phyloP scores from a whole-genome alignment of 1,284 basidiomycete species.

The Ganoderma lingzhi region DNA sequence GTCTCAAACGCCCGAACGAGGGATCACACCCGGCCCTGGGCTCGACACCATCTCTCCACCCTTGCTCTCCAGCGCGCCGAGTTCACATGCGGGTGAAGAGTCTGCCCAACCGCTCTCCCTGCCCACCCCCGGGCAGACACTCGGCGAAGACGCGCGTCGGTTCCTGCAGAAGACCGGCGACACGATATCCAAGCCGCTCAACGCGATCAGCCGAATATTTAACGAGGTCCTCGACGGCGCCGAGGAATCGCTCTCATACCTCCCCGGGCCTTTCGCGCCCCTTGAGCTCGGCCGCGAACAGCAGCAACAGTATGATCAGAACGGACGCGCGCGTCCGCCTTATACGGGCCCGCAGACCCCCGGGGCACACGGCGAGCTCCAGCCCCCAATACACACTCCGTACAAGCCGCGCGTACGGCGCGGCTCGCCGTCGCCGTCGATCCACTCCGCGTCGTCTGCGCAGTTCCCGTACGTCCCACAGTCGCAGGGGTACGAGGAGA shows the following conservation, averaged over 20 bases:
- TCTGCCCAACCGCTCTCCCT: constrained; percentile 81
- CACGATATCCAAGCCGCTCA: constrained; percentile 87
- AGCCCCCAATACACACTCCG: constrained; percentile 65
- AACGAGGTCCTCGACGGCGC: constrained; percentile 74
- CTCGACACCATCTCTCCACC: constrained; percentile 34
- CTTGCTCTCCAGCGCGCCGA: constrained; percentile 43
- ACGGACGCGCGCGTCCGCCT: constrained; percentile 26
- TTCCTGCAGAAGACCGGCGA: constrained; percentile 90
- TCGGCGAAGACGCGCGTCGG: constrained; percentile 81
- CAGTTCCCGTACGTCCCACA: constrained; percentile 38
- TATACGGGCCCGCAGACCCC: constrained; percentile 46
- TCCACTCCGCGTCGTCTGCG: constrained; percentile 41
- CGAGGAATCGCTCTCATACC: constrained; percentile 49
- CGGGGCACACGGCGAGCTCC: constrained; percentile 39
- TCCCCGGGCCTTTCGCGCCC: constrained; percentile 70
- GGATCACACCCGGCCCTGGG: constrained; percentile 34
- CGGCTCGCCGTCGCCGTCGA: constrained; percentile 36
- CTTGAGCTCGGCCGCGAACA: constrained; percentile 62
- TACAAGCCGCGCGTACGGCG: constrained; percentile 77
- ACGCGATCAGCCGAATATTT: constrained; percentile 88
- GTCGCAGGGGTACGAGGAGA: constrained; percentile 48
- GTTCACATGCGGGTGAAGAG: constrained; percentile 81
- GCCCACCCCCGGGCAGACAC: constrained; percentile 63
- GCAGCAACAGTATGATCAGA: constrained; percentile 37
- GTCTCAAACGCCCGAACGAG: constrained; percentile 55